Conservation (phyloP, 2,329 filamentous ascomycete species). For the Fusarium sp. region DNA sequence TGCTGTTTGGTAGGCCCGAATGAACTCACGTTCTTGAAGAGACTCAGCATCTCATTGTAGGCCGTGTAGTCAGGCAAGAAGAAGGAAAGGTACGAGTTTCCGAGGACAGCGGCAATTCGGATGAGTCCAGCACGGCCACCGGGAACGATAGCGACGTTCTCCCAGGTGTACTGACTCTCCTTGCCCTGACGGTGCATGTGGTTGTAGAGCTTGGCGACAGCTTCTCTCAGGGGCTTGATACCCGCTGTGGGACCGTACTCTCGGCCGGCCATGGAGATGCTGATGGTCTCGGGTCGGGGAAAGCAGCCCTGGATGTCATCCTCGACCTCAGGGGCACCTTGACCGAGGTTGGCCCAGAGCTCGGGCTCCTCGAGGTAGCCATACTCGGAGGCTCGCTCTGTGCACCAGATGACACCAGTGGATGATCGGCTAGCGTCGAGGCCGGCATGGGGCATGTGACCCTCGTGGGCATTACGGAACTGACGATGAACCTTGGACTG, state of each 20-base stretch:
- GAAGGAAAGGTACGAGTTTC: slow-evolving; percentile 92
- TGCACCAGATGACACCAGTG: slow-evolving; percentile 95
- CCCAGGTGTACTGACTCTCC: slow-evolving; percentile 91
- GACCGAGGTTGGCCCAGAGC: slow-evolving; percentile 91
- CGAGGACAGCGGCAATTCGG: slow-evolving; percentile 91
- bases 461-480: slow-evolving; percentile 90
- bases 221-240: slow-evolving; percentile 89
- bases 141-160: slow-evolving; percentile 97
- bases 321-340: slow-evolving; percentile 94
- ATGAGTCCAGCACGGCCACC: slow-evolving; percentile 93
- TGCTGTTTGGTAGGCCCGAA: background rate
- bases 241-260: slow-evolving; percentile 96
- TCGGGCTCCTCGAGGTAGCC: slow-evolving; percentile 87
- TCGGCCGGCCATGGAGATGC: slow-evolving; percentile 80
- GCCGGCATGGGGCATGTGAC: slow-evolving; percentile 90
- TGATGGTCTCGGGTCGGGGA: slow-evolving; percentile 80
- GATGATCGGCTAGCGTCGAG: slow-evolving; percentile 89
- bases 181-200: slow-evolving; percentile 90
- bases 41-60: slow-evolving; percentile 95
- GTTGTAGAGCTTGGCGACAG: slow-evolving; percentile 93
- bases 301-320: slow-evolving; percentile 94
- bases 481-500: slow-evolving; percentile 87
- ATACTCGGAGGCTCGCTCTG: slow-evolving; percentile 87
- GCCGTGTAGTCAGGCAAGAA: slow-evolving; percentile 97
- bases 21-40: slow-evolving; percentile 84